A percentile compares a stretch with the other conserved stretches of the same genome.
phyloP scores from a whole-genome alignment of 2,329 filamentous ascomycete species.

The Stemphylium lycopersici region DNA sequence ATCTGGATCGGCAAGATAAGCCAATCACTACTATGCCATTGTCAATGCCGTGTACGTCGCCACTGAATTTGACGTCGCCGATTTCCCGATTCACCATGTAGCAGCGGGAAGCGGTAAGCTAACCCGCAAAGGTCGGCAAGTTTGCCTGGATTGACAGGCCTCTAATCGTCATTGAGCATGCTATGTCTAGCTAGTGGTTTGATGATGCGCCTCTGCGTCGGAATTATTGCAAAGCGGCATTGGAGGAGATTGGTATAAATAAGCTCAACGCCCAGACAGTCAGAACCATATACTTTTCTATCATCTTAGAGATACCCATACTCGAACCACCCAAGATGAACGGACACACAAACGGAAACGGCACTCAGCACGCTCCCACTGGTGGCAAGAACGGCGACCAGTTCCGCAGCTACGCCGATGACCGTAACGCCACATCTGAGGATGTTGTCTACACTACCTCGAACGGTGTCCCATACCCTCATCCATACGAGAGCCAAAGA shows the following conservation, averaged over 20 bases:
- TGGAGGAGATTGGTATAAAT: constrained; percentile 4
- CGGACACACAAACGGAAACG: constrained; percentile 18
- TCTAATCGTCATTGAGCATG: constrained; percentile 27
- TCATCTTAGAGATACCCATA: not conserved
- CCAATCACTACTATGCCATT: constrained; percentile 20
- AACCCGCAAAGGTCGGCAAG: constrained; percentile 2
- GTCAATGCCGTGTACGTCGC: constrained; percentile 13
- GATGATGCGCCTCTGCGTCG: constrained; percentile 15
- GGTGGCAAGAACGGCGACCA: constrained; percentile 45
- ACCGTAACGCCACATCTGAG: constrained; percentile 52
- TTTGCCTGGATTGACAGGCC: constrained; percentile 10
- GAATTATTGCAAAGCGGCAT: not conserved
- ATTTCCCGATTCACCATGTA: constrained; percentile 15
- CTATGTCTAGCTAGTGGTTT: constrained; percentile 8
- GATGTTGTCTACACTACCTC: constrained; percentile 61
- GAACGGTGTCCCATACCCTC: constrained; percentile 63
- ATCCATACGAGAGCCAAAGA: constrained; percentile 64
- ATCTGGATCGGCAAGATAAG: not conserved
- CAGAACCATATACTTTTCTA: not conserved
- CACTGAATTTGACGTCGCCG: constrained; percentile 19
- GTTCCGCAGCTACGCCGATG: constrained; percentile 53
- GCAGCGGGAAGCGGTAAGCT: constrained; percentile 13
- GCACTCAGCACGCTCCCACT: constrained; percentile 22
- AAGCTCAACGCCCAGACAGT: not conserved
- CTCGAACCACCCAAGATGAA: constrained; percentile 1